phyloP scores from a whole-genome alignment of 2,329 filamentous ascomycete species.

The Calycina herbarum region DNA sequence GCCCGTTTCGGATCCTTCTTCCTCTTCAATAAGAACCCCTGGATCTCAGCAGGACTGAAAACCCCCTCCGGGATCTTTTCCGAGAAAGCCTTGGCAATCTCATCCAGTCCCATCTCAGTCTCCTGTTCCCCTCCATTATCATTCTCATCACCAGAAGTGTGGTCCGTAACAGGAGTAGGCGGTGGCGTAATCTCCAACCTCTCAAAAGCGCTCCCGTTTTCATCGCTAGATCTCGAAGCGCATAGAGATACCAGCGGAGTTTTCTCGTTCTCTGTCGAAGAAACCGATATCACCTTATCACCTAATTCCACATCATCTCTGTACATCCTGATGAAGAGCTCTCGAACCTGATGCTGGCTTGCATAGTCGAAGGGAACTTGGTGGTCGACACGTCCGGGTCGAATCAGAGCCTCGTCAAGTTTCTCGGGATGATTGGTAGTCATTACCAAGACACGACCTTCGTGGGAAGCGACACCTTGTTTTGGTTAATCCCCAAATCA shows the following conservation, averaged over 20 bases:
- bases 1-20: constrained; percentile 59
- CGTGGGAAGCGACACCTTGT: constrained; percentile 56
- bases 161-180: neutral
- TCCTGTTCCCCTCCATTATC: constrained; percentile 15
- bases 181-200: constrained; percentile 12
- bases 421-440: constrained; percentile 66
- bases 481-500: neutral
- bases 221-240: constrained; percentile 14
- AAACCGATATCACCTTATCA: neutral
- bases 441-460: constrained; percentile 70
- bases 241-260: neutral
- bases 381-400: constrained; percentile 63
- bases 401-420: constrained; percentile 60
- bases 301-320: constrained; percentile 24
- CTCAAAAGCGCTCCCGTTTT: neutral
- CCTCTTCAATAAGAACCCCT: constrained; percentile 63
- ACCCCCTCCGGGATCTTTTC: constrained; percentile 49
- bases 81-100: constrained; percentile 54
- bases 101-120: constrained; percentile 15
- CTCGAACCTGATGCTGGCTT: constrained; percentile 13
- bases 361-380: constrained; percentile 52
- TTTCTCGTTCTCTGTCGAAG: neutral
- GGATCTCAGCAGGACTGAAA: constrained; percentile 63
- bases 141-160: constrained; percentile 2
- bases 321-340: constrained; percentile 10